A percentile compares a stretch with the other conserved stretches of the same genome.
These are phyloP conservation scores for Pseudogymnoascus verrucosus DNA, from an alignment of 2,329 filamentous ascomycete genomes.

Conservation along the genomic window DNA sequence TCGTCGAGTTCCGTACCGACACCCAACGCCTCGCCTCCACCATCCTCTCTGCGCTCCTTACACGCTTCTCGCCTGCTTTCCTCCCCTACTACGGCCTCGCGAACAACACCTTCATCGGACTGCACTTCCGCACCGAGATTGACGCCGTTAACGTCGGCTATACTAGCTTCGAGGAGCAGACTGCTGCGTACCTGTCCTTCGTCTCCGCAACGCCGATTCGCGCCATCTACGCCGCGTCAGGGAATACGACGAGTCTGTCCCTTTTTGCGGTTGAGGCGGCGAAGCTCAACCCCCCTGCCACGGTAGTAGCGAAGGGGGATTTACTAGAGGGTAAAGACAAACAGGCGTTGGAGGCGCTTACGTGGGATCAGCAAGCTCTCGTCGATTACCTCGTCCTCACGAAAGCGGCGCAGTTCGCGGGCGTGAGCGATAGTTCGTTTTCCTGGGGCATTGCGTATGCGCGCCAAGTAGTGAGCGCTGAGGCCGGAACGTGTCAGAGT, in stretches of 20 bases:
- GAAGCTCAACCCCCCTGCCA: constrained; percentile 23
- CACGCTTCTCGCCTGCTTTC: not conserved
- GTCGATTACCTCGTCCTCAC: constrained; percentile 43
- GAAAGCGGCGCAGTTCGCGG: constrained; percentile 35
- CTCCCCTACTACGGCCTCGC: not conserved
- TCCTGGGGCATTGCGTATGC: constrained; percentile 37
- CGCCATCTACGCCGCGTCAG: constrained; percentile 37
- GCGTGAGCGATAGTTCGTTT: constrained; percentile 38
- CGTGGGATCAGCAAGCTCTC: constrained; percentile 40
- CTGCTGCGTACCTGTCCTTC: constrained; percentile 30
- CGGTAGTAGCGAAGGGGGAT: constrained; percentile 36
- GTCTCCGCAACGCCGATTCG: constrained; percentile 24
- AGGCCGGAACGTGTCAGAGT: not conserved
- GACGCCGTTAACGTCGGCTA: constrained; percentile 21
- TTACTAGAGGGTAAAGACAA: constrained; percentile 32
- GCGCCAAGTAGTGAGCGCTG: not conserved
- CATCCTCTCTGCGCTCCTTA: not conserved
- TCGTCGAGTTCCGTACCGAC: not conserved
- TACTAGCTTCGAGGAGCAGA: constrained; percentile 29
- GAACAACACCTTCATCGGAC: not conserved
- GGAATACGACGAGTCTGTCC: constrained; percentile 31
- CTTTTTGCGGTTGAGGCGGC: constrained; percentile 32
- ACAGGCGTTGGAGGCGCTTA: constrained; percentile 29
- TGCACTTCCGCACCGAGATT: not conserved
- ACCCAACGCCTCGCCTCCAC: not conserved